Conservation (phyloP, 129 eudicot species). For the Artemisia argyi region DNA sequence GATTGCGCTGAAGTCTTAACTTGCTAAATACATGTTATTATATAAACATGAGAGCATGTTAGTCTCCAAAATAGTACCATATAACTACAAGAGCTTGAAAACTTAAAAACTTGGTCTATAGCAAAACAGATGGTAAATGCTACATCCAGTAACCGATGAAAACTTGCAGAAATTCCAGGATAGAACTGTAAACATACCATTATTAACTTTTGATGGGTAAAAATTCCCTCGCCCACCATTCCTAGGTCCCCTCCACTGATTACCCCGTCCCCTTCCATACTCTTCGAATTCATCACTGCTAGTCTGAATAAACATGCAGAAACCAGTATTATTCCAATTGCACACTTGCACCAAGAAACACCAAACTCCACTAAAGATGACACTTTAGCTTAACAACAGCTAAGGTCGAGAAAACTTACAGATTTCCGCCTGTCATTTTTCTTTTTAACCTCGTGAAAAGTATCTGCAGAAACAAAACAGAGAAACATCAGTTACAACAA, state of each 20-base stretch:
- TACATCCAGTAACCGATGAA: not conserved
- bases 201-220: constrained; percentile 32
- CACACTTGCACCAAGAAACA: not conserved
- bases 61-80: too few species aligned
- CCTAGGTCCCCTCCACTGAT: constrained; percentile 57
- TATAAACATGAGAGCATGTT: too few species aligned
- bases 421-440: constrained; percentile 59
- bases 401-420: constrained; percentile 31
- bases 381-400: not conserved
- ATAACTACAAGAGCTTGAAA: too few species aligned
- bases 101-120: too few species aligned
- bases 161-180: not conserved
- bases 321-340: not conserved
- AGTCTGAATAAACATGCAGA: constrained; percentile 38
- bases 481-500: not conserved
- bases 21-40: too few species aligned
- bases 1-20: too few species aligned
- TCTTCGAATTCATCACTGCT: constrained; percentile 39
- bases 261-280: constrained; percentile 34
- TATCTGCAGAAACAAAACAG: constrained; percentile 45
- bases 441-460: constrained; percentile 73
- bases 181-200: constrained; percentile 38
- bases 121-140: too few species aligned
- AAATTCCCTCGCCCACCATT: constrained; percentile 40
- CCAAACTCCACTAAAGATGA: not conserved